Evolutionary conservation across 495 filamentous ascomycete genomes (phyloP).

Genomic region (Podospora bellae-mahoneyi): DNA sequence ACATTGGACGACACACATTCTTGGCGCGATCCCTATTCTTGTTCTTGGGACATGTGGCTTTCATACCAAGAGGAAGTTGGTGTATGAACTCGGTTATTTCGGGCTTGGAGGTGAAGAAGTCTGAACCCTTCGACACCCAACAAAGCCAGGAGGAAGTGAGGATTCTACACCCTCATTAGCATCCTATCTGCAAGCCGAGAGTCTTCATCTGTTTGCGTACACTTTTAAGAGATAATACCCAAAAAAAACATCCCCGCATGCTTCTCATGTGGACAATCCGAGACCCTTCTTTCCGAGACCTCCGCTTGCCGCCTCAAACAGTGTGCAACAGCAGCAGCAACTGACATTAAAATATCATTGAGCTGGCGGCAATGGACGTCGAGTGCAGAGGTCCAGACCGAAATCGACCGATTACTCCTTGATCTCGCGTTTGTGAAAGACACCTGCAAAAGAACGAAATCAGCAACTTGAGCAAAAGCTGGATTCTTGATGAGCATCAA

Average conservation of each 20-base stretch:
- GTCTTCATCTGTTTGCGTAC: not conserved
- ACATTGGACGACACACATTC: not conserved
- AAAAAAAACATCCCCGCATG: not conserved
- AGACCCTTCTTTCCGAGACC: not conserved
- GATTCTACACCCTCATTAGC: not conserved
- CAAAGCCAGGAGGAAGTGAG: not conserved
- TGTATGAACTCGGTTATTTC: not conserved
- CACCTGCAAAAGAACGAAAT: not conserved
- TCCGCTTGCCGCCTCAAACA: not conserved
- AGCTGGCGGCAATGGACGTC: not conserved
- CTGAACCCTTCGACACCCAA: not conserved
- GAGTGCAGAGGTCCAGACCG: not conserved
- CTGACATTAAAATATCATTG: not conserved
- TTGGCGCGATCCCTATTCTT: not conserved
- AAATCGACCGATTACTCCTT: conserved; percentile 2
- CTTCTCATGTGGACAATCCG: not conserved
- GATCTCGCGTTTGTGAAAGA: conserved; percentile 10
- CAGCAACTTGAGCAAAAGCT: not conserved
- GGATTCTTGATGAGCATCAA: not conserved
- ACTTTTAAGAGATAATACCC: not conserved
- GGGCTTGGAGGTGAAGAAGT: not conserved
- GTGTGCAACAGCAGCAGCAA: not conserved
- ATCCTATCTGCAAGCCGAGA: not conserved
- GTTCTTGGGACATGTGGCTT: not conserved
- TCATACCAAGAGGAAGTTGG: not conserved